A percentile compares a stretch with the other conserved stretches of the same genome.
Evolutionary conservation across 2,329 filamentous ascomycete species (phyloP).

Genomic region (Didymosphaeria variabile): DNA sequence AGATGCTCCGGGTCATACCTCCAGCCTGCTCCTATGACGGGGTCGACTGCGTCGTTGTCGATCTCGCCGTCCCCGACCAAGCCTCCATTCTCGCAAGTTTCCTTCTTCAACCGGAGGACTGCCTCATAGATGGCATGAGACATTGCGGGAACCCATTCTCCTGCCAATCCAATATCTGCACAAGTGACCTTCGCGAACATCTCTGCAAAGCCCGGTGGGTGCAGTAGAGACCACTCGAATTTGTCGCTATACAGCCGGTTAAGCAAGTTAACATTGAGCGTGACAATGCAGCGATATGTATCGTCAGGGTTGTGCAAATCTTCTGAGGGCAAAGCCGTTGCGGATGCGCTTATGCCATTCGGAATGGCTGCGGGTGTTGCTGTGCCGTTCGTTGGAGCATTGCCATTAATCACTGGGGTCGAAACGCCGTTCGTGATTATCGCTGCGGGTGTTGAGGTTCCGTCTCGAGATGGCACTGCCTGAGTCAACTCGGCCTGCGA

Average conservation of each 20-base stretch:
- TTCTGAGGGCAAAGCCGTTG: slow-evolving; percentile 69
- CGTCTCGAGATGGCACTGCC: slow-evolving; percentile 59
- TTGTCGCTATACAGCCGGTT: slow-evolving; percentile 95
- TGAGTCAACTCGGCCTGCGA: slow-evolving; percentile 48
- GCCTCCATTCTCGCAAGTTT: slow-evolving; percentile 91
- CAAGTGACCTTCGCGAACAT: slow-evolving; percentile 92
- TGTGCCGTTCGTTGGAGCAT: slow-evolving; percentile 51
- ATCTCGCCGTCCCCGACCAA: slow-evolving; percentile 79
- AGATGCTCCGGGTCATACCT: slow-evolving; percentile 92
- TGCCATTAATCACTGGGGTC: slow-evolving; percentile 61
- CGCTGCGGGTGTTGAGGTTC: slow-evolving; percentile 58
- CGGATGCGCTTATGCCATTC: slow-evolving; percentile 73
- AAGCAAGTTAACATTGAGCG: slow-evolving; percentile 87
- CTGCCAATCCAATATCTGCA: slow-evolving; percentile 85
- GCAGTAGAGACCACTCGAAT: slow-evolving; percentile 95
- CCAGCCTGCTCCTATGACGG: slow-evolving; percentile 85
- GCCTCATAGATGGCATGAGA: slow-evolving; percentile 98
- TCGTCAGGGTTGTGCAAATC: slow-evolving; percentile 90
- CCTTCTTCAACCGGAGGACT: slow-evolving; percentile 90
- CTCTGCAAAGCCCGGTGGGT: slow-evolving; percentile 90
- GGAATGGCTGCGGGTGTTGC: slow-evolving; percentile 58
- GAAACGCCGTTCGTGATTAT: slow-evolving; percentile 64
- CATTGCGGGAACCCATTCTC: slow-evolving; percentile 94
- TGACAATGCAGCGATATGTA: slow-evolving; percentile 92
- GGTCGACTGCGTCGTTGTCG: slow-evolving; percentile 85